Evolutionary conservation across 2,329 filamentous ascomycete species (phyloP).

Genomic region (Aspergillus clavatus): DNA sequence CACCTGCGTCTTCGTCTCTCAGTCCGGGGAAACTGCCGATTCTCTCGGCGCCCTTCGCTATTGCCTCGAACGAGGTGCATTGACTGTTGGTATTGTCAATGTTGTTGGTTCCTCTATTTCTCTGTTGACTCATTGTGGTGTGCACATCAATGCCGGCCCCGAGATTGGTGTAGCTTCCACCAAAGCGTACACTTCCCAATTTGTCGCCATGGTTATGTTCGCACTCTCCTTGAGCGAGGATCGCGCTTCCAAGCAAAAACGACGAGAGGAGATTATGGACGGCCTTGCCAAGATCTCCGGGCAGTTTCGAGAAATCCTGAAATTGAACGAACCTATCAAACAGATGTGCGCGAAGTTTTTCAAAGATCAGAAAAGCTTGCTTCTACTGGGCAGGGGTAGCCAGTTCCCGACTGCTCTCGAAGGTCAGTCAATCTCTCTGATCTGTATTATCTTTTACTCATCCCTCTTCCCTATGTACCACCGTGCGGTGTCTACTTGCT

Average conservation of each 20-base stretch:
- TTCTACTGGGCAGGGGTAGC: constrained; percentile 88
- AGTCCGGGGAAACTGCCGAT: constrained; percentile 97
- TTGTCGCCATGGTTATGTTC: constrained; percentile 99
- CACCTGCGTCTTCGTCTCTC: constrained; percentile 97
- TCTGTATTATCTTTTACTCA: too few relatives aligned
- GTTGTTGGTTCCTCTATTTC: constrained; percentile 98
- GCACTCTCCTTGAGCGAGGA: constrained; percentile 94
- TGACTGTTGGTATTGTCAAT: constrained; percentile 98
- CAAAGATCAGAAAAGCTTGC: constrained; percentile 94
- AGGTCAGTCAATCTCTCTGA: constrained; percentile 53
- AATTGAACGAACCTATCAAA: constrained; percentile 92
- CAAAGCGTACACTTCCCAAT: constrained; percentile 99
- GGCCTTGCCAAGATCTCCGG: constrained; percentile 80
- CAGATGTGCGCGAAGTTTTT: constrained; percentile 84
- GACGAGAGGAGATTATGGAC: constrained; percentile 93
- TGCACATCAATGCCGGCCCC: constrained; percentile 97
- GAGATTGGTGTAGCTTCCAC: constrained; percentile 99
- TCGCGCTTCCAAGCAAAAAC: constrained; percentile 85
- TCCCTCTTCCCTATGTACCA: not conserved
- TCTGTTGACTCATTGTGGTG: constrained; percentile 97
- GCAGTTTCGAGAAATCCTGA: constrained; percentile 87
- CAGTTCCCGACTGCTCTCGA: constrained; percentile 95
- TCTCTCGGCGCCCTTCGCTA: constrained; percentile 95
- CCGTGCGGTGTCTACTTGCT: constrained; percentile 10
- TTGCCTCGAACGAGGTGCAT: constrained; percentile 92